Percentiles rank a stretch among this genome's conserved stretches.
phyloP scores from a whole-genome alignment of 2,329 filamentous ascomycete genomes.

The Trichoderma simmonsii region DNA sequence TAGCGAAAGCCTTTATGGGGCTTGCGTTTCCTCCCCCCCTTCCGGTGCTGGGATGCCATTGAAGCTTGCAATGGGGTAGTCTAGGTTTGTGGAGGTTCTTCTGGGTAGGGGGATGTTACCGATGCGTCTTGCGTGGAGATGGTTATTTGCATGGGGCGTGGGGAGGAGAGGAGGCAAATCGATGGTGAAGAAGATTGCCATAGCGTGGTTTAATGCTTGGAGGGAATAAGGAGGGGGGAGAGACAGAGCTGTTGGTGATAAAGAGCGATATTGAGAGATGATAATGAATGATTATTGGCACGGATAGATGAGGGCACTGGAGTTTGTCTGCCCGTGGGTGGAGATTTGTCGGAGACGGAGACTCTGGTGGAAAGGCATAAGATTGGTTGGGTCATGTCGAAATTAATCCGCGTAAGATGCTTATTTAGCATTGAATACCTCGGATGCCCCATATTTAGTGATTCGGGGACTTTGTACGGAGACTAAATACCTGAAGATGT shows the following conservation, averaged over 20 bases:
- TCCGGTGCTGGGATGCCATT: neutral
- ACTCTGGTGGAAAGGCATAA: neutral
- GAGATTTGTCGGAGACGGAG: neutral
- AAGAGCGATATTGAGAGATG: neutral
- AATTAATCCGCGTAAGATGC: neutral
- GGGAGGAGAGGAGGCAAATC: neutral
- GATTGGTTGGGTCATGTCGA: neutral
- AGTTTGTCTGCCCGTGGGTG: neutral
- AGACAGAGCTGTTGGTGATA: neutral
- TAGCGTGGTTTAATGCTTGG: neutral
- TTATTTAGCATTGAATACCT: neutral
- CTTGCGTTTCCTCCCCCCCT: neutral
- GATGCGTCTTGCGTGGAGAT: neutral
- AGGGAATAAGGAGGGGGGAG: neutral
- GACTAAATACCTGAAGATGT: neutral
- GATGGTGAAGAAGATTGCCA: neutral
- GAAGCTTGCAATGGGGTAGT: neutral
- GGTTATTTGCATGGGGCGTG: neutral
- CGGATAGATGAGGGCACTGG: neutral
- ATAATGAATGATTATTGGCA: neutral
- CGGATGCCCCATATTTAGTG: neutral
- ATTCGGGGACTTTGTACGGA: neutral
- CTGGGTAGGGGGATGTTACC: neutral
- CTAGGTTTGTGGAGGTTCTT: neutral
- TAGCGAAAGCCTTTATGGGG: neutral